Conservation (phyloP, 1,139 yeast species). For the Hanseniaspora sp. region DNA sequence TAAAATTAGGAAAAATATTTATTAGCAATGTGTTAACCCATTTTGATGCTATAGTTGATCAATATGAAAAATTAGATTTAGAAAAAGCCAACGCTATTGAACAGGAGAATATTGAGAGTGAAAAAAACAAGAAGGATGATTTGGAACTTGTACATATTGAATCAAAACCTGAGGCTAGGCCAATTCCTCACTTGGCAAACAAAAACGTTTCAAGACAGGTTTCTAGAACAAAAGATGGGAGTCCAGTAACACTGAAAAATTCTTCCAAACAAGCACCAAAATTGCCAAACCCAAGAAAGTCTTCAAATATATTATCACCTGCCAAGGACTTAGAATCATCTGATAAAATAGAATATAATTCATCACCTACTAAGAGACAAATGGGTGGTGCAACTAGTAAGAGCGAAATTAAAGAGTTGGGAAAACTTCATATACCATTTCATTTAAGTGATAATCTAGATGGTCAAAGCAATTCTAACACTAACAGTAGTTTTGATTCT, state of each 20-base stretch:
- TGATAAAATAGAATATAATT: neutral
- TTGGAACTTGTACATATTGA: neutral
- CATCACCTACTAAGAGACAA: constrained; percentile 12
- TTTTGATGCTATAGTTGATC: constrained; percentile 32
- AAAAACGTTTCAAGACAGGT: constrained; percentile 2
- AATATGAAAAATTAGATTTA: constrained; percentile 13
- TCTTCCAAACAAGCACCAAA: constrained; percentile 19
- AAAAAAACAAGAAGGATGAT: neutral
- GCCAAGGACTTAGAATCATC: neutral
- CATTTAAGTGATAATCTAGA: neutral
- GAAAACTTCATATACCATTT: neutral
- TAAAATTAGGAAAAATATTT: constrained; percentile 39
- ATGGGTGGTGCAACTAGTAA: constrained; percentile 4
- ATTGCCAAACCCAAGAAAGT: constrained; percentile 26
- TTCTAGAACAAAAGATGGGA: neutral
- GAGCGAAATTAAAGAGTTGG: neutral
- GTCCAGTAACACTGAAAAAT: neutral
- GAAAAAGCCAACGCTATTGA: neutral
- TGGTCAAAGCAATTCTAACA: neutral
- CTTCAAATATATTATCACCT: constrained; percentile 19
- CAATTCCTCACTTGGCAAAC: constrained; percentile 11
- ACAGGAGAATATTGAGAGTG: neutral
- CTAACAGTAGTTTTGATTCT: constrained; percentile 22
- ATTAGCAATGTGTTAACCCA: constrained; percentile 40
- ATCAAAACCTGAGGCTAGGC: neutral